Evolutionary conservation across 75 land plant genomes (phyloP), one percentile per base, ranked within the genome.

Genomic region (Pinus taeda): DNA sequence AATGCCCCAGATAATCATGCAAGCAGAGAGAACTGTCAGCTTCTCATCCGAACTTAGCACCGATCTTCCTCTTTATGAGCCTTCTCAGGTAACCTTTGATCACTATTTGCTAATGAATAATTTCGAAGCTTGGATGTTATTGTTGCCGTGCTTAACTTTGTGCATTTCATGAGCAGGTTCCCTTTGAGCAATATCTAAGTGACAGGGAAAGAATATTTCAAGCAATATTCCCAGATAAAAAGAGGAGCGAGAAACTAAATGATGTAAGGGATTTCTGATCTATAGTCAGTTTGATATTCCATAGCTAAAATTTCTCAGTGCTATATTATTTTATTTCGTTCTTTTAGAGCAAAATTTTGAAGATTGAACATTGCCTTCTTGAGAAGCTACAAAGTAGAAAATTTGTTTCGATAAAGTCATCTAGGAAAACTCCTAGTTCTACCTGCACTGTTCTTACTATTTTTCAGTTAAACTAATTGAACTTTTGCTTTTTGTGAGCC

Each of bases 141-240:
- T 69, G 57, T 45, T 72, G 6, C 36, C 55, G 24, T 73, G 57
- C 15, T 73, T 74, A 67, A 73, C 17, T 21, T 20, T 12, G 14
- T 55, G 56, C 29, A 56, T 74, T 53, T 13, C 15, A 57, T 57
- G 18, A 14, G 15, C 78, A 81, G 83, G 83, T 79, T 55, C 78
- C 89, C 6, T 90, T 90, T 74, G 87, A 87, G 57, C 76, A 85
- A 33, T 90, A 90, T 64, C 21, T 90, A 21, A n/a, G 60, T 14
- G 82, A 87, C 70, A 77, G 80, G 30, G 78, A 81, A 12, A 73
- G 89, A 49, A 79, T 90, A 3, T 90, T 87, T 74, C 74, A 78
- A 66, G 91, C 91, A 33, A 78, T 90, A 73, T 90, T 90, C 71
- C 91, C 89, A 24, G 91, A 90, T 72, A 73, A 82, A 77, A 42